phyloP scores from a whole-genome alignment of 352 stramenopile species.

The Pythium phragmiticola region DNA sequence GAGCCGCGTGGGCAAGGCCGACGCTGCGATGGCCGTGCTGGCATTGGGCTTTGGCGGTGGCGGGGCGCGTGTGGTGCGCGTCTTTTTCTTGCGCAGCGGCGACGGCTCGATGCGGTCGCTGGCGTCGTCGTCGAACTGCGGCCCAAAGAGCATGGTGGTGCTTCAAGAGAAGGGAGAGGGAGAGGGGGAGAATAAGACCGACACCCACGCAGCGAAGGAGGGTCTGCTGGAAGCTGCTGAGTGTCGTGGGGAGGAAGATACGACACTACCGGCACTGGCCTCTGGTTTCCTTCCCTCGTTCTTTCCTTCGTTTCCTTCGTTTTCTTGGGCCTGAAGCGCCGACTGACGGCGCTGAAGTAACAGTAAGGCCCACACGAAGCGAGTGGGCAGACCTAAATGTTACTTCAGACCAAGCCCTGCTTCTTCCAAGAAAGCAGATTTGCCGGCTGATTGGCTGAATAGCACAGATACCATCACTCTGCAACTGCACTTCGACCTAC shows the following conservation, averaged over 20 bases:
- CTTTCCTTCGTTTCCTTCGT: slow-evolving; percentile 3
- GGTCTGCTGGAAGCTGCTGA: too few species aligned
- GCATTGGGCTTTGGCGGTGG: slow-evolving; percentile 16
- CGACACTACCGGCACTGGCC: neutral
- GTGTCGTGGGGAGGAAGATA: slow-evolving; percentile 3
- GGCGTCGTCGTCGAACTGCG: slow-evolving; percentile 45
- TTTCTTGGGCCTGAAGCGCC: neutral
- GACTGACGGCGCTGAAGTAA: slow-evolving; percentile 15
- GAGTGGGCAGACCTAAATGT: slow-evolving; percentile 5
- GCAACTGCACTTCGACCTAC: slow-evolving; percentile 8
- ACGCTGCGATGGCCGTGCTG: slow-evolving; percentile 2
- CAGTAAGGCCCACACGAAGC: neutral
- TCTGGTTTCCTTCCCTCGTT: slow-evolving; percentile 6
- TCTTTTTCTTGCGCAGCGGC: slow-evolving; percentile 31
- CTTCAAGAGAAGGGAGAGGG: neutral
- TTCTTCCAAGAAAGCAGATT: slow-evolving; percentile 14
- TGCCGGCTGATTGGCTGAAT: slow-evolving; percentile 9
- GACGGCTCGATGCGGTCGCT: slow-evolving; percentile 33
- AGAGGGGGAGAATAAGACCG: too few species aligned
- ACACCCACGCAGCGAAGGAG: too few species aligned
- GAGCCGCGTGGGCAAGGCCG: slow-evolving; percentile 26
- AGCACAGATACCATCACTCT: slow-evolving; percentile 11
- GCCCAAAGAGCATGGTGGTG: slow-evolving; percentile 33
- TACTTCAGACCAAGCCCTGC: slow-evolving; percentile 19
- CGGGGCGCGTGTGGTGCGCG: slow-evolving; percentile 25